Base-by-base conservation (phyloP, 2,329 filamentous ascomycete genomes). In the Nigrograna mackinnonii region DNA sequence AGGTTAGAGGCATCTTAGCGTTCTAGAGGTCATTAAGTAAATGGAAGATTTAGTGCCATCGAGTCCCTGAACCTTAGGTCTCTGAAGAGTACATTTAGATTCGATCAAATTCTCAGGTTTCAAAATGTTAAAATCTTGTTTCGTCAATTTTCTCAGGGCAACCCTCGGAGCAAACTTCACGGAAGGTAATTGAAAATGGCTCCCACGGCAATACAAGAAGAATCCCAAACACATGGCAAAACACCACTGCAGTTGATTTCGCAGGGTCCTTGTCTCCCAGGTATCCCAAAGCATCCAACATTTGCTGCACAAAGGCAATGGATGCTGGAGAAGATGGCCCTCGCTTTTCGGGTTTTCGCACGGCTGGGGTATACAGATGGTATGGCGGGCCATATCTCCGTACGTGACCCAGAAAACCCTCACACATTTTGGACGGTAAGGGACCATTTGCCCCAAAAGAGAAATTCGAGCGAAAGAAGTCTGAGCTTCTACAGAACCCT, bases 331-430 rank as follows among this genome's bases (percentile, higher is more conserved):
- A 82, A 85, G 64, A 83, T 84, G 73, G 80, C 82, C 3, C 11
- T 49, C 41, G 3, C 80, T 6, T 87, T 86, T 67, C 80, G 84
- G 22, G 76, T 84, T 60, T 85, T 84, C 62, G 72, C 79, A 2
- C 77, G 82, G 33, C 75, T 78, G 52, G 81, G 80, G 35, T 86
- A 79, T 63, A 79, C 77, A 2, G 83, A 86, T 65, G 84, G 84
- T 39, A 83, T 85, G 69, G 73, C 75, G 21, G 84, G 83, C 0
- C 82, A 85, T 61, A 86, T 86, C 56, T 78, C 73, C 20, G 77
- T 86, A 4, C 74, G 82, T 14, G 83, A 86, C 58, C 82, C 83
- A 0, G 80, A 84, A 60, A 72, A 77, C 50, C 66, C 67, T 0
- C 67, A 77, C 46, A 71, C 73, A 17, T 82, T 84, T 65, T 87